Evolutionary conservation across 1,284 basidiomycete species (phyloP).

Genomic region (Puccinia horiana): DNA sequence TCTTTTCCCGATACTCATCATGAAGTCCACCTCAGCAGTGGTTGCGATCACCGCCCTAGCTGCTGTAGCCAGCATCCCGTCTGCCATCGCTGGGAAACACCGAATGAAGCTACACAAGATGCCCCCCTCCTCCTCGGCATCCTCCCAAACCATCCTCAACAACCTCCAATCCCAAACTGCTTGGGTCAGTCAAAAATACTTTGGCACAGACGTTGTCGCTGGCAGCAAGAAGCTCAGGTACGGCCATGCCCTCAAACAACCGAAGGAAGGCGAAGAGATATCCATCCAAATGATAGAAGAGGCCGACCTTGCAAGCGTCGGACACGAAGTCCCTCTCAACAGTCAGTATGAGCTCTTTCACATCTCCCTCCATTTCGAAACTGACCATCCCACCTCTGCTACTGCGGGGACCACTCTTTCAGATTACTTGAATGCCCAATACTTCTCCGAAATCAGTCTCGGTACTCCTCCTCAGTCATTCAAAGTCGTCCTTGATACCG

Average conservation of each 20-base stretch:
- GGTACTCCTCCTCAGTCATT: conserved; percentile 74
- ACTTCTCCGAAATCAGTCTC: conserved; percentile 83
- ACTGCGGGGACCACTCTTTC: conserved; percentile 11
- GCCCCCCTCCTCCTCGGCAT: conserved; percentile 62
- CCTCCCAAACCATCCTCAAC: conserved; percentile 65
- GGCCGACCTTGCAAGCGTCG: conserved; percentile 65
- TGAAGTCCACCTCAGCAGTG: conserved; percentile 25
- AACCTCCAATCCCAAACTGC: conserved; percentile 64
- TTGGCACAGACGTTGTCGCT: conserved; percentile 69
- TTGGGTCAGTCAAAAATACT: conserved; percentile 86
- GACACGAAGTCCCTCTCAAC: conserved; percentile 83
- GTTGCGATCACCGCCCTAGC: conserved; percentile 18
- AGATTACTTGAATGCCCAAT: conserved; percentile 99
- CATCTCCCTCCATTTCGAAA: conserved; percentile 21
- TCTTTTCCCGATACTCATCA: neutral
- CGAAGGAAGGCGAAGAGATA: conserved; percentile 64
- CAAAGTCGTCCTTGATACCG: conserved; percentile 40
- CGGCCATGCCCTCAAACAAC: conserved; percentile 61
- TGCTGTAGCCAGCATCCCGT: conserved; percentile 1
- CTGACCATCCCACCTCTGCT: neutral
- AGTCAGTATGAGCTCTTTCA: conserved; percentile 66
- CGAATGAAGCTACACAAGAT: conserved; percentile 85
- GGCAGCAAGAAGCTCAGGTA: conserved; percentile 59
- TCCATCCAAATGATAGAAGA: conserved; percentile 58
- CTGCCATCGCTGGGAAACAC: conserved; percentile 60